Percentiles rank a stretch among this genome's conserved stretches.
phyloP scores from a whole-genome alignment of 2,329 filamentous ascomycete species.

The Epichloe sibirici region DNA sequence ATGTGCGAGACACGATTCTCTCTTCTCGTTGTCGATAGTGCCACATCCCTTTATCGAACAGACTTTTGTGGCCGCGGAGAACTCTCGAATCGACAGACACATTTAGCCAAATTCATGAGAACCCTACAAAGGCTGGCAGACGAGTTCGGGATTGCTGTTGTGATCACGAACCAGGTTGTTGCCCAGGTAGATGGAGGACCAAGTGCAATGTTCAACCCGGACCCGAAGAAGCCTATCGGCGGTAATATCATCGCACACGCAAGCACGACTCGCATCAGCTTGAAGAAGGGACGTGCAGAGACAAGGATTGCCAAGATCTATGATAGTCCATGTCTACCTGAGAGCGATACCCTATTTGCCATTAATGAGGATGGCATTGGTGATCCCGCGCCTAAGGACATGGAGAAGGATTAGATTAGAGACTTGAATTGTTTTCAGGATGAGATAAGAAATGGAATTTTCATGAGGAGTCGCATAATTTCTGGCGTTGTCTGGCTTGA shows the following conservation, averaged over 20 bases:
- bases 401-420: constrained; percentile 59
- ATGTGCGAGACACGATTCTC: constrained; percentile 99
- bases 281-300: constrained; percentile 92
- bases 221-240: constrained; percentile 97
- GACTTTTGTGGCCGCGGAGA: constrained; percentile 96
- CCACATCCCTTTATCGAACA: constrained; percentile 88
- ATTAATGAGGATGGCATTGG: constrained; percentile 96
- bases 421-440: constrained; percentile 5
- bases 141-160: constrained; percentile 90
- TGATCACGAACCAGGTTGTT: constrained; percentile 98
- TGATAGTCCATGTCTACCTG: constrained; percentile 91
- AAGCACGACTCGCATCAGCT: constrained; percentile 82
- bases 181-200: constrained; percentile 95
- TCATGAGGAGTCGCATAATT: constrained; percentile 12
- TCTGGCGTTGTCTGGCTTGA: constrained; percentile 18
- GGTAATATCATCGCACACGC: constrained; percentile 98
- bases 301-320: constrained; percentile 99
- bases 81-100: constrained; percentile 82
- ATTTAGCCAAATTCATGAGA: constrained; percentile 80
- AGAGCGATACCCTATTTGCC: constrained; percentile 92
- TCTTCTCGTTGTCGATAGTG: constrained; percentile 87
- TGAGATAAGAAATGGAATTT: neutral
- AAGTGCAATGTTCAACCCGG: constrained; percentile 96
- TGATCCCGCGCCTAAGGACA: constrained; percentile 87
- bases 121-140: constrained; percentile 66